phyloP scores from a whole-genome alignment of 2,329 filamentous ascomycete species.

The Sarocladium kiliense region DNA sequence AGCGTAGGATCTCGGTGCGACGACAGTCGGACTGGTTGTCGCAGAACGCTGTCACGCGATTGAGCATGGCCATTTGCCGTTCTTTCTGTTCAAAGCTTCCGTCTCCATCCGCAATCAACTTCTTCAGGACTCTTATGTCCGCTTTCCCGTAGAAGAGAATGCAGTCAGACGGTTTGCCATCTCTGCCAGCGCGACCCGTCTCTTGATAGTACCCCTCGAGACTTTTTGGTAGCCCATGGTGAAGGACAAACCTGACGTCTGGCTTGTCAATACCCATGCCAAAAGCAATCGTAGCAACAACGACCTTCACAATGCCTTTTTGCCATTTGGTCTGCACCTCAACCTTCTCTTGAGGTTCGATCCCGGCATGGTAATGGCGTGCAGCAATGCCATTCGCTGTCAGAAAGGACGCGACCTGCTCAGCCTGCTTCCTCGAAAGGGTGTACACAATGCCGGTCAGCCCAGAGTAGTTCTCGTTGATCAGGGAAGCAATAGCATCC shows the following conservation, averaged over 20 bases:
- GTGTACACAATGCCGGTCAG: slow-evolving; percentile 93
- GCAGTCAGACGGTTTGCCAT: slow-evolving; percentile 82
- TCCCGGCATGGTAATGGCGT: slow-evolving; percentile 79
- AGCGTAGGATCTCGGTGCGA: slow-evolving; percentile 80
- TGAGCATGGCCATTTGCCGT: slow-evolving; percentile 78
- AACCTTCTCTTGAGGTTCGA: slow-evolving; percentile 63
- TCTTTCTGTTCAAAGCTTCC: slow-evolving; percentile 75
- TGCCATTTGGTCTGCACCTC: slow-evolving; percentile 80
- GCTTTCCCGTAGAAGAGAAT: slow-evolving; percentile 83
- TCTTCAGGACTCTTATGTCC: slow-evolving; percentile 68
- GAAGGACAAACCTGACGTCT: slow-evolving; percentile 93
- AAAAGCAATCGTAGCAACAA: slow-evolving; percentile 97
- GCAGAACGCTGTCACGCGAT: slow-evolving; percentile 79
- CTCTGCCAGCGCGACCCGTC: slow-evolving; percentile 88
- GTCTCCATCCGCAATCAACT: slow-evolving; percentile 79
- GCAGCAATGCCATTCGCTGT: slow-evolving; percentile 61
- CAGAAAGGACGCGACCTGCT: slow-evolving; percentile 71
- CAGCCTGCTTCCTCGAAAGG: slow-evolving; percentile 76
- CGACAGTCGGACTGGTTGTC: slow-evolving; percentile 87
- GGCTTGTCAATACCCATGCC: slow-evolving; percentile 99
- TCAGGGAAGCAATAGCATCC: slow-evolving; percentile 56
- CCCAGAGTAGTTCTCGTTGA: slow-evolving; percentile 62
- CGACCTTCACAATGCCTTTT: slow-evolving; percentile 70
- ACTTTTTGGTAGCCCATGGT: slow-evolving; percentile 88
- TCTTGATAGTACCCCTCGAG: slow-evolving; percentile 98